Evolutionary conservation across 2,329 filamentous ascomycete species (phyloP).

Genomic region (Nemania bipapillata): DNA sequence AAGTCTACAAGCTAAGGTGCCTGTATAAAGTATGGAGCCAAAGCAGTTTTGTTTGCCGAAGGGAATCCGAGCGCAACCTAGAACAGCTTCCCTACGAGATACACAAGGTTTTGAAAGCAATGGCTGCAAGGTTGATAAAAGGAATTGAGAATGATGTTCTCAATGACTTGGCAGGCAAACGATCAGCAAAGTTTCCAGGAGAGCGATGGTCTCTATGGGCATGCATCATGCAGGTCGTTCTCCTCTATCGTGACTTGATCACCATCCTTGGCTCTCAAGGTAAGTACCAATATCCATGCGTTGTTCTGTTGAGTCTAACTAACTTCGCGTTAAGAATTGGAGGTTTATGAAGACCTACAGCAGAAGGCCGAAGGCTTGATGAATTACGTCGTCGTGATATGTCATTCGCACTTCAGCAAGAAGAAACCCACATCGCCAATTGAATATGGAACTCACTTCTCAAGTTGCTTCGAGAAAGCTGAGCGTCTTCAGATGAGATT

Average conservation of each 20-base stretch:
- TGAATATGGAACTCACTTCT: slow-evolving; percentile 37
- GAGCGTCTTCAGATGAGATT: slow-evolving; percentile 42
- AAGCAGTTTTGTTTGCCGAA: slow-evolving; percentile 55
- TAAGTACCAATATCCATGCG: slow-evolving; percentile 24
- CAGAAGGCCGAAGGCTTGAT: slow-evolving; percentile 40
- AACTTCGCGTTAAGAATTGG: slow-evolving; percentile 33
- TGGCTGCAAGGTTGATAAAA: slow-evolving; percentile 45
- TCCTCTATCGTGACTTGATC: slow-evolving; percentile 60
- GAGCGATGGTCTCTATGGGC: slow-evolving; percentile 59
- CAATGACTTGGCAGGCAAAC: slow-evolving; percentile 36
- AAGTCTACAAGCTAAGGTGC: slow-evolving; percentile 61
- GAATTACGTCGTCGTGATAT: slow-evolving; percentile 48
- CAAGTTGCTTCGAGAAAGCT: slow-evolving; percentile 41
- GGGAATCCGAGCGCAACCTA: slow-evolving; percentile 19
- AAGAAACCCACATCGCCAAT: slow-evolving; percentile 42
- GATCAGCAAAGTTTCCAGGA: slow-evolving; percentile 32
- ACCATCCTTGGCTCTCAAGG: slow-evolving; percentile 40
- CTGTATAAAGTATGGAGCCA: slow-evolving; percentile 63
- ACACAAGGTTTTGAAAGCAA: slow-evolving; percentile 43
- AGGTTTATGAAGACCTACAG: slow-evolving; percentile 31
- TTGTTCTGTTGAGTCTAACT: slow-evolving; percentile 25
- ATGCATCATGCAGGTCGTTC: slow-evolving; percentile 62
- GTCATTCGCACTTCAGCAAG: slow-evolving; percentile 47
- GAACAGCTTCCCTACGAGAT: slow-evolving; percentile 55
- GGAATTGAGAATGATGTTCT: slow-evolving; percentile 46